Evolutionary conservation across 768 basidiomycete genomes (phyloP), one percentile per base, ranked within the genome.

Genomic region (Tricholoma hemisulphureum): DNA sequence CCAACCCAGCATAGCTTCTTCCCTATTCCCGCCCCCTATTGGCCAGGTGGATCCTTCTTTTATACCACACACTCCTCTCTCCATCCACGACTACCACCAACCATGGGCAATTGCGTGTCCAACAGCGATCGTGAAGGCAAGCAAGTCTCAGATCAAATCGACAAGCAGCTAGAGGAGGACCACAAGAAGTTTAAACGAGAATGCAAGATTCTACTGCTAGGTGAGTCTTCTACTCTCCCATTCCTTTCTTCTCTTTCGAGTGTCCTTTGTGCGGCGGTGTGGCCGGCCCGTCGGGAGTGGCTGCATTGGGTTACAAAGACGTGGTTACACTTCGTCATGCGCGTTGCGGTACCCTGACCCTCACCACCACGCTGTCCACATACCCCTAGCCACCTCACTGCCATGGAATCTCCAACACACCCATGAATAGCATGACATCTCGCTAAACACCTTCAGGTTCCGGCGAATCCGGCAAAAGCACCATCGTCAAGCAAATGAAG

Each of bases 401-500:
- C 11, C 48, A 28, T n/a, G 24, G 14, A 18, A 31, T 20, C 18
- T 24, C 39, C 34, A 7, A 48, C 35, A 16, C 13, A 3, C 16
- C 35, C n/a, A 29, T 13, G 14, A 24, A n/a, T 48, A 11, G 1
- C 37, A 60, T 53, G n/a, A 39, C n/a, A 49, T 23, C 43, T 11
- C 14, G n/a, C 32, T 49, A 89, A 35, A 11, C 34, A 20, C 4
- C 87, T 92, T 59, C 88, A 95, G 95, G 95, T 56, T 95, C 94
- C 14, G 94, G 95, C 66, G 95, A 96, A 77, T 93, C 90, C 1
- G 95, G 95, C 5, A 98, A 98, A 75, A 88, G 85, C 5, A 98
- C 95, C 0, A 93, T 98, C 62, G 94, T 93, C 32, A 94, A 94
- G 71, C 92, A 94, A 70, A 94, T 94, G 92, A 94, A 94, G 78